These are phyloP conservation scores for Pseudocercospora vitis DNA, from an alignment of 2,329 filamentous ascomycete genomes.

Conservation along the genomic window DNA sequence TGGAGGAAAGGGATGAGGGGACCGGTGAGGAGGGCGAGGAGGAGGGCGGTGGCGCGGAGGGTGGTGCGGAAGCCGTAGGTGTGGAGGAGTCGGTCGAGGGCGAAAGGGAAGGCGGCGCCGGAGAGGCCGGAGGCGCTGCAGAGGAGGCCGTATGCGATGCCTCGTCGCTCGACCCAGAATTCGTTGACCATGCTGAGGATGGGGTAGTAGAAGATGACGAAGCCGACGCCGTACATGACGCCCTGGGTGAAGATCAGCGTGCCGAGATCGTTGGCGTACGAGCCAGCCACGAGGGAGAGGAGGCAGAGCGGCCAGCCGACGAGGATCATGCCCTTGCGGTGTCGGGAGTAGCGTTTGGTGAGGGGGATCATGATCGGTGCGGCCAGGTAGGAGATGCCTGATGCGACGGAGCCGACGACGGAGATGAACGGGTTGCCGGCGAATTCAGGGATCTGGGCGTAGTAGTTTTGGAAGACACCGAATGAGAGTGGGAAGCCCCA, in stretches of 20 bases:
- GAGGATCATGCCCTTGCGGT: constrained; percentile 50
- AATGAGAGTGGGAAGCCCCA: constrained; percentile 39
- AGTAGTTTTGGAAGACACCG: constrained; percentile 67
- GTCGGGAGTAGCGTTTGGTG: constrained; percentile 41
- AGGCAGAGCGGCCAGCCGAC: constrained; percentile 39
- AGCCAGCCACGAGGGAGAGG: constrained; percentile 28
- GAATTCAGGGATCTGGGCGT: constrained; percentile 61
- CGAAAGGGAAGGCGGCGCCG: constrained; percentile 31
- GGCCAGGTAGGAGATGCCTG: constrained; percentile 57
- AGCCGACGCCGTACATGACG: constrained; percentile 58
- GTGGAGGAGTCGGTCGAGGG: constrained; percentile 22
- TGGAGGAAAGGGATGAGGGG: constrained; percentile 39
- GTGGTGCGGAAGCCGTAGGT: constrained; percentile 31
- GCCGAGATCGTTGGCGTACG: constrained; percentile 53
- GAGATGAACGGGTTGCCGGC: constrained; percentile 54
- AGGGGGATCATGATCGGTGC: constrained; percentile 52
- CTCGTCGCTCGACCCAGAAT: constrained; percentile 31
- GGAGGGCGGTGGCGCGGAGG: constrained; percentile 28
- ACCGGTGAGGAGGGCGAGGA: constrained; percentile 32
- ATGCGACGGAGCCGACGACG: constrained; percentile 64
- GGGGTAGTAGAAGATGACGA: constrained; percentile 47
- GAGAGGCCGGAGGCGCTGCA: constrained; percentile 30
- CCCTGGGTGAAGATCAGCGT: constrained; percentile 63
- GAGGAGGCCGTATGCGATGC: constrained; percentile 32
- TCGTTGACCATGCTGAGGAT: constrained; percentile 36